phyloP scores from a whole-genome alignment of 2,329 filamentous ascomycete genomes.

The Dothidotthia symphoricarpi region DNA sequence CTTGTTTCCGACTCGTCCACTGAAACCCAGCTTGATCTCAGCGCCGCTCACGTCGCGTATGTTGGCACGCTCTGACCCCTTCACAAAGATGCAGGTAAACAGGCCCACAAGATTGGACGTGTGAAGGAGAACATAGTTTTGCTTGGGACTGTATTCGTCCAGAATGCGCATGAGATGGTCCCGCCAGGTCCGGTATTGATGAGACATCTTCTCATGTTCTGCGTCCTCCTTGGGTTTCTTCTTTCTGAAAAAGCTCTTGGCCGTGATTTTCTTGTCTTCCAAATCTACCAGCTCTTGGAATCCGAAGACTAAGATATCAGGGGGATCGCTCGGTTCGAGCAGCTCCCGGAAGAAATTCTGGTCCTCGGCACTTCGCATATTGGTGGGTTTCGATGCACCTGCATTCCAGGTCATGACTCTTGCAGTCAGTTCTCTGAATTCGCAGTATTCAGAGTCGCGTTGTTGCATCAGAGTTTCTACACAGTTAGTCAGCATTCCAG shows the following conservation, averaged over 20 bases:
- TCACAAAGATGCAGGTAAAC: slow-evolving; percentile 95
- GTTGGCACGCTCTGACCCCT: slow-evolving; percentile 70
- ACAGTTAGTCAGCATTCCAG: slow-evolving; percentile 19
- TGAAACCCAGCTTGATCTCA: slow-evolving; percentile 95
- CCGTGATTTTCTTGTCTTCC: slow-evolving; percentile 94
- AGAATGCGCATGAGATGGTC: slow-evolving; percentile 81
- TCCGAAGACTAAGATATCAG: slow-evolving; percentile 90
- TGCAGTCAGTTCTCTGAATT: slow-evolving; percentile 76
- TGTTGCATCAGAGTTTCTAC: slow-evolving; percentile 79
- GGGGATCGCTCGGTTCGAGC: slow-evolving; percentile 70
- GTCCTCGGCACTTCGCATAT: slow-evolving; percentile 70
- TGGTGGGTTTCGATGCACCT: slow-evolving; percentile 87
- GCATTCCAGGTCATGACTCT: slow-evolving; percentile 95
- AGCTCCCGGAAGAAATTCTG: slow-evolving; percentile 77
- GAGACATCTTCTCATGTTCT: slow-evolving; percentile 87
- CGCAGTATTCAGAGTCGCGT: slow-evolving; percentile 78
- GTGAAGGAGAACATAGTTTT: slow-evolving; percentile 83
- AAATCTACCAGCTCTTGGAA: slow-evolving; percentile 98
- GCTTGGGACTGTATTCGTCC: slow-evolving; percentile 76
- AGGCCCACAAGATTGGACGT: slow-evolving; percentile 88
- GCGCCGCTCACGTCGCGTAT: slow-evolving; percentile 75
- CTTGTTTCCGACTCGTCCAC: slow-evolving; percentile 93
- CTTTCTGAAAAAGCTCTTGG: slow-evolving; percentile 84
- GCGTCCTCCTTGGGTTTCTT: slow-evolving; percentile 78
- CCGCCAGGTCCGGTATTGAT: slow-evolving; percentile 94